phyloP scores from a whole-genome alignment of 2,329 filamentous ascomycete species.

The Ramichloridium luteum region DNA sequence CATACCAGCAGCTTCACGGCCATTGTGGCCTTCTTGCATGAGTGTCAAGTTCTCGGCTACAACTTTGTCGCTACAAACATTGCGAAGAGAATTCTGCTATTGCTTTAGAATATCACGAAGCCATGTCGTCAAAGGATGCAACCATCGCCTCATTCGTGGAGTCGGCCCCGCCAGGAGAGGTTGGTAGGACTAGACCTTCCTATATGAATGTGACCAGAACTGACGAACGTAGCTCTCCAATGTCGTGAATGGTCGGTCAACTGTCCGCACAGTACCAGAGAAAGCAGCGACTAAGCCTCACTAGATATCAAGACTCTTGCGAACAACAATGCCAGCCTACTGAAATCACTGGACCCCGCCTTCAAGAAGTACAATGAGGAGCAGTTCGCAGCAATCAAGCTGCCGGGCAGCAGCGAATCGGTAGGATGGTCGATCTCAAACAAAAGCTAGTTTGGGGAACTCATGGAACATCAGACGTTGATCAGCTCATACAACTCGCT shows the following conservation, averaged over 20 bases:
- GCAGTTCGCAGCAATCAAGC: constrained; percentile 78
- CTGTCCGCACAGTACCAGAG: constrained; percentile 1
- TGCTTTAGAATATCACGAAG: too few species aligned
- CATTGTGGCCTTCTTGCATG: too few species aligned
- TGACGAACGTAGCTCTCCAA: constrained; percentile 57
- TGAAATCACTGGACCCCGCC: constrained; percentile 64
- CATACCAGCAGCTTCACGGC: too few species aligned
- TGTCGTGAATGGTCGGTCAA: constrained; percentile 63
- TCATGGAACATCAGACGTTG: constrained; percentile 51
- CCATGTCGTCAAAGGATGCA: constrained; percentile 23
- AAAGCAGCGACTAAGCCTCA: constrained; percentile 1
- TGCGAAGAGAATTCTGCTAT: too few species aligned
- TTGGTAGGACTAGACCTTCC: constrained; percentile 34
- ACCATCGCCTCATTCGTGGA: constrained; percentile 68
- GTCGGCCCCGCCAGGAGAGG: constrained; percentile 92
- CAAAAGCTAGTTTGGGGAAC: constrained; percentile 5
- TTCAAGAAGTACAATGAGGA: constrained; percentile 95
- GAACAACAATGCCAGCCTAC: constrained; percentile 48
- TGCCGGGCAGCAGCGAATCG: constrained; percentile 71
- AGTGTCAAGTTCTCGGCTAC: too few species aligned
- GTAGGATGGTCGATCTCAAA: too few species aligned
- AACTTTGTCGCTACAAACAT: too few species aligned
- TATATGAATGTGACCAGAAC: constrained; percentile 14
- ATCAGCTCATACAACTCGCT: constrained; percentile 79
- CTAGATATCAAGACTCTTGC: constrained; percentile 84